Conservation (phyloP, 225 moss, liverwort and hornwort genomes). For the Takakia lepidozioides region DNA sequence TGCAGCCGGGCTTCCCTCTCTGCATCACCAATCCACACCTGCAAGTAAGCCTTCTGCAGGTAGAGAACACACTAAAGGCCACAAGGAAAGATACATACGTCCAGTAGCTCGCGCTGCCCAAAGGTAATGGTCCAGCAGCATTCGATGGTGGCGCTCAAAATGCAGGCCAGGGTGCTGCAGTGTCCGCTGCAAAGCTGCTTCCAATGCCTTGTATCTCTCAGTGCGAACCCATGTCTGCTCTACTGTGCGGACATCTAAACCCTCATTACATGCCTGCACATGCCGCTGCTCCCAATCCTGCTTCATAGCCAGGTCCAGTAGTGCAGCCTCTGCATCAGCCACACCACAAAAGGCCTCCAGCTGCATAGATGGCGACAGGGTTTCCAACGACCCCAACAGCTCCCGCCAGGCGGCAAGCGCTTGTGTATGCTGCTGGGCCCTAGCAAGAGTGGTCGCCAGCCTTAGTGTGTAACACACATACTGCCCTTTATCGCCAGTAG, state of each 20-base stretch:
- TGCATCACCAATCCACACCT: conserved; percentile 18
- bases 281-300: conserved; percentile 32
- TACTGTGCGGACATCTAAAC: conserved; percentile 12
- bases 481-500: conserved; percentile 41
- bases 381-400: conserved; percentile 26
- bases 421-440: conserved; percentile 39
- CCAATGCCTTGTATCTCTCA: conserved; percentile 30
- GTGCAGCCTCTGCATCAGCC: conserved; percentile 55
- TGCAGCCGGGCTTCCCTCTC: conserved; percentile 50
- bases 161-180: conserved; percentile 11
- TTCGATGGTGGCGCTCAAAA: conserved; percentile 25
- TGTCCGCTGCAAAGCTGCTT: conserved; percentile 39
- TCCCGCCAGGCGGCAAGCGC: conserved; percentile 67
- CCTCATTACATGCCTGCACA: conserved; percentile 5
- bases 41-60: too few species aligned
- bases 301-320: conserved; percentile 29
- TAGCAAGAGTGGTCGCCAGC: conserved; percentile 44
- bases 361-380: conserved; percentile 22
- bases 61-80: too few species aligned
- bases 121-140: conserved; percentile 33
- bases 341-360: conserved; percentile 55
- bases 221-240: conserved; percentile 31
- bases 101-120: conserved; percentile 39
- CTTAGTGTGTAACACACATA: conserved; percentile 41
- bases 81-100: too few species aligned